phyloP scores from a whole-genome alignment of 805 yeast genomes.

The Dipodascus geniculatus region DNA sequence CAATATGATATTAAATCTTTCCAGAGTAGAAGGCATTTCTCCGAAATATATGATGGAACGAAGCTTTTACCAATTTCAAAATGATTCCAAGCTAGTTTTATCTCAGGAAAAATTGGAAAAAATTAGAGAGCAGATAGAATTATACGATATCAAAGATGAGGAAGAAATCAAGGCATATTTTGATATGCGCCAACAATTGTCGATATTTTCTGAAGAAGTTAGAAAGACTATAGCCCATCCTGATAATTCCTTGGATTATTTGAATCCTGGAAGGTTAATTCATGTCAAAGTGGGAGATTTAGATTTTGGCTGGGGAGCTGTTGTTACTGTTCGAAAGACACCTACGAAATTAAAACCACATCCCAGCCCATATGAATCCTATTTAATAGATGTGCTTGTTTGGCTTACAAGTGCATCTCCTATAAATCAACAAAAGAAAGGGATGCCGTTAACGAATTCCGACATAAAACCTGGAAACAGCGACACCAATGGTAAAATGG shows the following conservation, averaged over 20 bases:
- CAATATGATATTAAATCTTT: slow-evolving; percentile 84
- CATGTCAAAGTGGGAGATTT: slow-evolving; percentile 39
- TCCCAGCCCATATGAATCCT: slow-evolving; percentile 79
- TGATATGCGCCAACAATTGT: slow-evolving; percentile 64
- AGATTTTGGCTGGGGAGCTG: slow-evolving; percentile 94
- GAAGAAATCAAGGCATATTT: slow-evolving; percentile 66
- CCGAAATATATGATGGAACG: slow-evolving; percentile 94
- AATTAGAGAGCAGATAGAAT: slow-evolving; percentile 30
- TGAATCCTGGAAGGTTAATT: slow-evolving; percentile 85
- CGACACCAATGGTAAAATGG: slow-evolving; percentile 61
- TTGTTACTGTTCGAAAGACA: slow-evolving; percentile 65
- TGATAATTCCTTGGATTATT: slow-evolving; percentile 65
- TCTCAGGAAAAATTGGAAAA: slow-evolving; percentile 52
- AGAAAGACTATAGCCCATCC: slow-evolving; percentile 85
- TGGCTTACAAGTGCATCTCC: slow-evolving; percentile 66
- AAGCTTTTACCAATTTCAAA: slow-evolving; percentile 93
- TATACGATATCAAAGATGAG: slow-evolving; percentile 60
- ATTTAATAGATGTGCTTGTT: slow-evolving; percentile 75
- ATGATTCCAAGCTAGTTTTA: slow-evolving; percentile 80
- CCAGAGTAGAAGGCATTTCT: slow-evolving; percentile 96
- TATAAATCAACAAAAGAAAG: slow-evolving; percentile 61
- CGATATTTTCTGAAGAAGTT: slow-evolving; percentile 59
- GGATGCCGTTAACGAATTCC: slow-evolving; percentile 67
- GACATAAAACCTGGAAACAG: slow-evolving; percentile 61
- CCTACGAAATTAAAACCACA: slow-evolving; percentile 25